Conservation (phyloP, 2,329 filamentous ascomycete species). For the Sclerotinia subarctica region DNA sequence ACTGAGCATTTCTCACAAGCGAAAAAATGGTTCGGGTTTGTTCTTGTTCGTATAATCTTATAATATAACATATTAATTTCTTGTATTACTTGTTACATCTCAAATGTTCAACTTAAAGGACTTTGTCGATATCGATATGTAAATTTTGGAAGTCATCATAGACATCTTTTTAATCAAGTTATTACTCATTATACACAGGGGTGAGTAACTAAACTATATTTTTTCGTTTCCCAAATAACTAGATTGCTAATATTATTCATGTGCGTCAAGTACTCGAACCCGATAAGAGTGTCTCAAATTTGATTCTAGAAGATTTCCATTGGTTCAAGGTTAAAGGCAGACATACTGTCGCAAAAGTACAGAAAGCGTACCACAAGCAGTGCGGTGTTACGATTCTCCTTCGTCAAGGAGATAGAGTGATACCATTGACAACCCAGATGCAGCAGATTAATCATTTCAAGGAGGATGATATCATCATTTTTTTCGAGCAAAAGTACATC, state of each 20-base stretch:
- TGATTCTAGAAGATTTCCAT: neutral
- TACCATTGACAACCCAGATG: slow-evolving; percentile 1
- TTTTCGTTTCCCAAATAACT: neutral
- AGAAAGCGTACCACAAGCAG: slow-evolving; percentile 9
- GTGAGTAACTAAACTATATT: neutral
- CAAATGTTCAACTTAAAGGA: neutral
- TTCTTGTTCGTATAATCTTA: too few relatives aligned
- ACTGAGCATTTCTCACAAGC: neutral
- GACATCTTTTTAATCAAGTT: too few relatives aligned
- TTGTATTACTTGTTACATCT: neutral
- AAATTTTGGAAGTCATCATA: too few relatives aligned
- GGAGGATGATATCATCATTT: slow-evolving; percentile 10
- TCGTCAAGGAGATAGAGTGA: slow-evolving; percentile 1
- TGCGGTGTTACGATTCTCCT: neutral
- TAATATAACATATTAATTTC: neutral
- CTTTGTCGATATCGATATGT: too few relatives aligned
- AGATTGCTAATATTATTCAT: neutral
- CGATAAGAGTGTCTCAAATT: neutral
- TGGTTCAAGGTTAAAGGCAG: slow-evolving; percentile 21
- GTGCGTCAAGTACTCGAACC: neutral
- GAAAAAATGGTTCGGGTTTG: neutral
- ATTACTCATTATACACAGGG: too few relatives aligned
- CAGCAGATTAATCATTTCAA: slow-evolving; percentile 12
- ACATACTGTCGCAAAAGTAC: slow-evolving; percentile 19
- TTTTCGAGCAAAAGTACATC: slow-evolving; percentile 4